Evolutionary conservation across 2,329 filamentous ascomycete species (phyloP).

Genomic region (Didymella segeticola): DNA sequence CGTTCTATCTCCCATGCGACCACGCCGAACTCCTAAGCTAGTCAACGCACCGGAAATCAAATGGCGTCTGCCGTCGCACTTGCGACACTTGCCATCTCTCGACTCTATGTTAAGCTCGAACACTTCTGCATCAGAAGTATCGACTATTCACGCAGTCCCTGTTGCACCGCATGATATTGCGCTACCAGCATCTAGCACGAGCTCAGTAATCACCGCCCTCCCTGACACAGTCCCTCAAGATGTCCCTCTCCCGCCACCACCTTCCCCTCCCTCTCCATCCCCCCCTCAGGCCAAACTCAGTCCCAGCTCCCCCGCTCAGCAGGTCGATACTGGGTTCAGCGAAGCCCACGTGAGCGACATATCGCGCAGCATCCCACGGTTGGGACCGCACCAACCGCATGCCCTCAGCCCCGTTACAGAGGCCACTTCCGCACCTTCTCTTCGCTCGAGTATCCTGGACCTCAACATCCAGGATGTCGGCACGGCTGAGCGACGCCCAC

Average conservation of each 20-base stretch:
- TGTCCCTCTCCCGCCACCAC: neutral
- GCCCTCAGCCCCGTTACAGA: neutral
- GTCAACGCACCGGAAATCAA: conserved; percentile 10
- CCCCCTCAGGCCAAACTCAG: neutral
- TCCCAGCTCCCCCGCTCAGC: neutral
- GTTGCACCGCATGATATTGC: neutral
- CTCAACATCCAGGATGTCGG: neutral
- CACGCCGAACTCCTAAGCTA: conserved; percentile 10
- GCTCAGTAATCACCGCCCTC: neutral
- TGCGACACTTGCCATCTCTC: neutral
- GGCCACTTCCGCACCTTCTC: neutral
- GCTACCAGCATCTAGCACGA: neutral
- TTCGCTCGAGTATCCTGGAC: neutral
- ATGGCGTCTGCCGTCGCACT: neutral
- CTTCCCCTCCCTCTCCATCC: neutral
- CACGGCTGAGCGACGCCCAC: neutral
- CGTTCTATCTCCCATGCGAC: conserved; percentile 4
- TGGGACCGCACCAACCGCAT: neutral
- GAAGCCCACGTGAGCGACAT: neutral
- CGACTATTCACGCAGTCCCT: neutral
- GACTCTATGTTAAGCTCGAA: neutral
- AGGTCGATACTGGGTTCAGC: neutral
- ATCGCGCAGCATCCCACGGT: neutral
- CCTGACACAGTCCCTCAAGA: neutral
- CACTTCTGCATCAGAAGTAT: neutral